Evolutionary conservation across 2,329 filamentous ascomycete genomes (phyloP), one percentile per base, ranked within the genome.

Genomic region (Hymenoscyphus linearis): DNA sequence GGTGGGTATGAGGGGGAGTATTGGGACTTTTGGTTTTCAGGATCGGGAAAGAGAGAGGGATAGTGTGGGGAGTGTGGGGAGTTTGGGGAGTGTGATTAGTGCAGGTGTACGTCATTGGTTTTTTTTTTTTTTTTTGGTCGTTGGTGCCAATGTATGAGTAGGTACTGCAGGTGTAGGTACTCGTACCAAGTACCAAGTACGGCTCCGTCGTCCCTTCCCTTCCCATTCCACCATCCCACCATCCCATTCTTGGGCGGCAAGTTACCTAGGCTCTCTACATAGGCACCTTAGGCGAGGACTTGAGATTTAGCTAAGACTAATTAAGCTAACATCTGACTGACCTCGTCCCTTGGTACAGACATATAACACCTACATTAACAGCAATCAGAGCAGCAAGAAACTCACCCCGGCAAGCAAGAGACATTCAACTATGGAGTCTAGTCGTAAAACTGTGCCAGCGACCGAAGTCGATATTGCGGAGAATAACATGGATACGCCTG

Each of bases 401-500:
- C 31, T 31, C 31, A 31, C 31, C 2, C 22, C 44, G 9, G 22
- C 44, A 50, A 50, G 3, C 18, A 50, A 50, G 44, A 50, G 25
- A 25, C 12, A 13, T 14, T 10, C 18, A 12, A 50, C 22, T 1
- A 50, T 50, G 44, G 18, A n/a, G 18, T 18, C 44, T 12, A 50
- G 25, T 18, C 22, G 22, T 22, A 25, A 50, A 3, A 13, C 44
- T 13, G 13, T 22, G 13, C 44, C 44, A 1, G 18, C 44, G 4
- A 4, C n/a, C 2, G 18, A 50, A 50, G 44, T 50, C 6, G 44
- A 50, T 26, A 50, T 50, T 10, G 22, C 44, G 9, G 7, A 63
- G 36, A 71, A 71, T 27, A 71, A 71, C 55, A 71, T 71, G 69
- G 68, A 71, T 44, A 63, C 60, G 1, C 58, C 63, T 12, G 55